Base-by-base conservation (phyloP, 2,329 filamentous ascomycete species). In the Ceratocystis lukuohia region DNA sequence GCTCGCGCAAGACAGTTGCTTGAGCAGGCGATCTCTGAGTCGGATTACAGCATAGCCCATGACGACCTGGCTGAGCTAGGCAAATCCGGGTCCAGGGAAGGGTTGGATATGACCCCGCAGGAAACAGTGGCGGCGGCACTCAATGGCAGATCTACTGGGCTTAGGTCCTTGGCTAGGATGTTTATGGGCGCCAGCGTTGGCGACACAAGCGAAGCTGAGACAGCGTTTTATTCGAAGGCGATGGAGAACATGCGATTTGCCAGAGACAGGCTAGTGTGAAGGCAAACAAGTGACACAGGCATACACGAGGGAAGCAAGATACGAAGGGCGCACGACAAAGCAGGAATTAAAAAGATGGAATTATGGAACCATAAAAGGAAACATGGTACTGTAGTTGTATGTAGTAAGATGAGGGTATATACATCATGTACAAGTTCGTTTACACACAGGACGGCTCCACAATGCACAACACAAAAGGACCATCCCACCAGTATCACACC, bases 11-110 rank as follows among this genome's bases (percentile, higher is more conserved):
- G 53, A 2, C n/a, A 30, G 2, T 20, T 65, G n/a, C 61, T 67
- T 17, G 30, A 33, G 7, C 41, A 37, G 45, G 62, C 62, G 7
- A 44, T 45, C 0, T 12, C 61, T 5, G 30, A 67, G 53, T 65
- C 50, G 10, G 62, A 67, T 12, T 67, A 53, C 28, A 37, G 28
- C 12, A 7, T 64, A 30, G 62, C 62, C n/a, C 50, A 37, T 8
- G 62, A 64, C 10, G 62, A 56, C 5, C 7, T 64, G 46, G 28
- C 56, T 10, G 56, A 59, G 56, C 33, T 59, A 30, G 56, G 33
- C 30, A 30, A 7, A n/a, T 22, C 48, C 22, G 20, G 10, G 1
- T 28, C 48, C 12, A 41, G 12, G 37, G 22, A 53, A 20, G 48
- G 48, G 48, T 0, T 12, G 22, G 48, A 53, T 17, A 25, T 17